These are phyloP conservation scores for Nigrospora sphaerica DNA, from an alignment of 2,329 filamentous ascomycete species.

Conservation along the genomic window DNA sequence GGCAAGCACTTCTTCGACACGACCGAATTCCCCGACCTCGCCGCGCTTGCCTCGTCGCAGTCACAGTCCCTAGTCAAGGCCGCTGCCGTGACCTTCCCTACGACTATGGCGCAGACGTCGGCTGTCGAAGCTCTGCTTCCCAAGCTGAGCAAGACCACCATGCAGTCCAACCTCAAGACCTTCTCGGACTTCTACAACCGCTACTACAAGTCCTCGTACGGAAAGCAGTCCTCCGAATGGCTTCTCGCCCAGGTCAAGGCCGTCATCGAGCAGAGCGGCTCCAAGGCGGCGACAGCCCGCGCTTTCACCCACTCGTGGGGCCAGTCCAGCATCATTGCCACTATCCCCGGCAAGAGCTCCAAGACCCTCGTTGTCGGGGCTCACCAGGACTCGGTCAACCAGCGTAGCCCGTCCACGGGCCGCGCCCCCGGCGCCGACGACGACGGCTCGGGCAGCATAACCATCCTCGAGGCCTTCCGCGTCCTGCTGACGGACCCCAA, in stretches of 20 bases:
- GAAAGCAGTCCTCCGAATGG: conserved; percentile 69
- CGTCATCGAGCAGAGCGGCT: conserved; percentile 54
- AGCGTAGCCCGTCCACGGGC: conserved; percentile 62
- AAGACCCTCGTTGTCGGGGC: conserved; percentile 73
- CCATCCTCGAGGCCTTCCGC: conserved; percentile 70
- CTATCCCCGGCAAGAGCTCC: conserved; percentile 64
- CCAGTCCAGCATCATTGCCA: conserved; percentile 74
- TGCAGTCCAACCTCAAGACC: conserved; percentile 58
- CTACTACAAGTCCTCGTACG: conserved; percentile 59
- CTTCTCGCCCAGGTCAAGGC: conserved; percentile 57
- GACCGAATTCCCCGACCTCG: conserved; percentile 55
- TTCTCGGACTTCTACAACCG: conserved; percentile 62
- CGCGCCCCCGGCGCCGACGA: conserved; percentile 71
- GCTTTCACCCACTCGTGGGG: conserved; percentile 66
- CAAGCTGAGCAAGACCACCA: conserved; percentile 55
- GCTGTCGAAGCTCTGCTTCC: conserved; percentile 51
- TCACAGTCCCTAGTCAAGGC: conserved; percentile 29
- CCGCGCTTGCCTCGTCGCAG: conserved; percentile 26
- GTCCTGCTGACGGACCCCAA: conserved; percentile 59
- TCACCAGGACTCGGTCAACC: conserved; percentile 75
- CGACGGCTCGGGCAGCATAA: conserved; percentile 70
- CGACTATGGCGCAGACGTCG: conserved; percentile 47
- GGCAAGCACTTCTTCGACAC: conserved; percentile 75
- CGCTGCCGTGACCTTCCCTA: conserved; percentile 43
- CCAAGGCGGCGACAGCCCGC: conserved; percentile 51